phyloP scores from a whole-genome alignment of 2,329 filamentous ascomycete species.

The Fusarium torreyae region DNA sequence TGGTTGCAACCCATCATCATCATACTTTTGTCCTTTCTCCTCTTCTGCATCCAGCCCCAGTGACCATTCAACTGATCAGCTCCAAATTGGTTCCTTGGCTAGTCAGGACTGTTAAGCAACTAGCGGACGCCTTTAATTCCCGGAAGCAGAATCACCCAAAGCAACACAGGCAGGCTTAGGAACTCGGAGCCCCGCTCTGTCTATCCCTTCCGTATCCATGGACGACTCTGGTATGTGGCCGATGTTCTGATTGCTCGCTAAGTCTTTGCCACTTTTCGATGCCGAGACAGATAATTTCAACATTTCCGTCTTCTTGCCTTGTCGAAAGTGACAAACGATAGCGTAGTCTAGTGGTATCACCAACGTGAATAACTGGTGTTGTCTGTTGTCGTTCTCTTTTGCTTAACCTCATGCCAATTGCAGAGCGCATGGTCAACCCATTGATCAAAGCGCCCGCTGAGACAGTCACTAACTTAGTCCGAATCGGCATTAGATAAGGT shows the following conservation, averaged over 20 bases:
- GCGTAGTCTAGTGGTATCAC: not conserved
- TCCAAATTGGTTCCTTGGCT: slow-evolving; percentile 20
- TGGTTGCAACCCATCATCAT: not conserved
- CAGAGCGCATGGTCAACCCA: not conserved
- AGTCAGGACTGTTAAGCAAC: slow-evolving; percentile 18
- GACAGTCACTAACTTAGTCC: slow-evolving; percentile 13
- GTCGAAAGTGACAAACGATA: not conserved
- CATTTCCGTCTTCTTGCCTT: not conserved
- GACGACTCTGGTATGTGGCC: slow-evolving; percentile 37
- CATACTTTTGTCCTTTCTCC: not conserved
- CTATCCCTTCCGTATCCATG: slow-evolving; percentile 5
- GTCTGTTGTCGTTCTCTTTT: slow-evolving; percentile 7
- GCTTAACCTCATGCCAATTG: slow-evolving; percentile 1
- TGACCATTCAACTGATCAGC: slow-evolving; percentile 5
- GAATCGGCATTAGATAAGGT: not conserved
- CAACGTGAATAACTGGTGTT: not conserved
- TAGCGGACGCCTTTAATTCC: slow-evolving; percentile 30
- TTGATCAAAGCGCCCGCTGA: slow-evolving; percentile 11
- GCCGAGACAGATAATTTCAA: not conserved
- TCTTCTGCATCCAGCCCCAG: not conserved
- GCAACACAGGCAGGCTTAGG: slow-evolving; percentile 18
- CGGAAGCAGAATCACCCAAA: slow-evolving; percentile 43
- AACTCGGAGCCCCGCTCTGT: slow-evolving; percentile 15
- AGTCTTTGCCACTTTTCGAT: slow-evolving; percentile 12
- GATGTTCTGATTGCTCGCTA: slow-evolving; percentile 9